Base-by-base conservation (phyloP, 345 rosid genomes). In the Eucalyptus coolabah region DNA sequence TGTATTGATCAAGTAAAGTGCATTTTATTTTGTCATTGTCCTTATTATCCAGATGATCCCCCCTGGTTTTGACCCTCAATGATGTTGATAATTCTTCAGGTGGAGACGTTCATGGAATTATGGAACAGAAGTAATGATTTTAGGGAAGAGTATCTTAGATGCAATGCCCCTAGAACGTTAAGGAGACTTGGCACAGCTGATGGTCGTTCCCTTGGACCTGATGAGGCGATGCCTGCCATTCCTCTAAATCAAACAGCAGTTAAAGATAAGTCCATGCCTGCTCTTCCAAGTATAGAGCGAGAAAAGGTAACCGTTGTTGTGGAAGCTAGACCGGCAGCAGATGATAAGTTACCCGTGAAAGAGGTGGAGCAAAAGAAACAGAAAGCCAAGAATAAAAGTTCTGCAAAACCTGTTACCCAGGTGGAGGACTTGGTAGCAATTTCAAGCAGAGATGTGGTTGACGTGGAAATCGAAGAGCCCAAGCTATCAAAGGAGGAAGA, bases 121-220 rank as follows among this genome's bases (percentile, higher is more conserved):
- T 96, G 97, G 98, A 95, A 95, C 90, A 91, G 88, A 67, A 89
- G 93, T 49, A 95, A 91, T 30, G 97, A 95, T 90, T 97, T 96
- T 90, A 95, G 98, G 80, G 93, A 88, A 69, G 94, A 96, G 72
- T 97, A 97, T 88, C 80, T 92, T 89, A 95, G 91, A 59, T 91
- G 93, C 94, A 97, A 96, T 89, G 63, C 91, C 12, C 94, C 93
- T 88, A 94, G 96, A 89, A 97, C 97, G 47, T 51, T 93, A 12
- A 93, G 95, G 94, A 96, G 98, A 93, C 88, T 97, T 87, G 94
- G 93, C 92, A 97, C 98, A 37, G 88, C 92, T 56, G 99, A 97
- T 90, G 99, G 99, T 63, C 97, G 99, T 83, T 92, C 98, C 83
- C 95, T 95, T 67, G 99, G 99, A 88, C 98, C 95, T 80, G 94